phyloP scores from a whole-genome alignment of 2,329 filamentous ascomycete species.

The Cladosporium sphaerospermum region DNA sequence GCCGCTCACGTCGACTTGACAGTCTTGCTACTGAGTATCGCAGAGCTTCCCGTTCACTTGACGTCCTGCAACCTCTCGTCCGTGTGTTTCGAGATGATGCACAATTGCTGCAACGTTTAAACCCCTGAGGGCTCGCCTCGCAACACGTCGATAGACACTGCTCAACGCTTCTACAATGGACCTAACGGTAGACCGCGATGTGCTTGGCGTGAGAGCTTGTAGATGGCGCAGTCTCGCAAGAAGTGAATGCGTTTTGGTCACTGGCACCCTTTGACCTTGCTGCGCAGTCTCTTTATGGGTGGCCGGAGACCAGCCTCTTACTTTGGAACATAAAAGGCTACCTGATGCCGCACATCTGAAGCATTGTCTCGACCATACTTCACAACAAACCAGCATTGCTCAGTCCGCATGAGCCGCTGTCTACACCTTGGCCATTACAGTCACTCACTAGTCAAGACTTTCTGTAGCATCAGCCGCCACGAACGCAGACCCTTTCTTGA shows the following conservation, averaged over 20 bases:
- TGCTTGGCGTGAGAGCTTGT: constrained; percentile 1
- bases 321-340: not conserved
- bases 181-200: not conserved
- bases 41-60: not conserved
- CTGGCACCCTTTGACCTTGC: not conserved
- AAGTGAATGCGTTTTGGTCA: not conserved
- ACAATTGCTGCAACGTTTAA: not conserved
- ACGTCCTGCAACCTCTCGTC: not conserved
- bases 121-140: not conserved
- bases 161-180: not conserved
- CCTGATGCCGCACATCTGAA: not conserved
- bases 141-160: not conserved
- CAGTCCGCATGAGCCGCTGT: constrained; percentile 19
- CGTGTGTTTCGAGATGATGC: not conserved
- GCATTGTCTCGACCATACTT: not conserved
- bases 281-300: no score
- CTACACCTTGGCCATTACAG: constrained; percentile 23
- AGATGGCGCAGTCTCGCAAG: not conserved
- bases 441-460: constrained; percentile 21
- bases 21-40: not conserved
- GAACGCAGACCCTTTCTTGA: constrained; percentile 6
- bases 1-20: not conserved
- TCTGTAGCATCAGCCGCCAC: constrained; percentile 16
- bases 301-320: not conserved
- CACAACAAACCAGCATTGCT: not conserved